A percentile compares a stretch with the other conserved stretches of the same genome.
Conservation (phyloP, 306 rosid genomes). For the Acmispon strigosus region DNA sequence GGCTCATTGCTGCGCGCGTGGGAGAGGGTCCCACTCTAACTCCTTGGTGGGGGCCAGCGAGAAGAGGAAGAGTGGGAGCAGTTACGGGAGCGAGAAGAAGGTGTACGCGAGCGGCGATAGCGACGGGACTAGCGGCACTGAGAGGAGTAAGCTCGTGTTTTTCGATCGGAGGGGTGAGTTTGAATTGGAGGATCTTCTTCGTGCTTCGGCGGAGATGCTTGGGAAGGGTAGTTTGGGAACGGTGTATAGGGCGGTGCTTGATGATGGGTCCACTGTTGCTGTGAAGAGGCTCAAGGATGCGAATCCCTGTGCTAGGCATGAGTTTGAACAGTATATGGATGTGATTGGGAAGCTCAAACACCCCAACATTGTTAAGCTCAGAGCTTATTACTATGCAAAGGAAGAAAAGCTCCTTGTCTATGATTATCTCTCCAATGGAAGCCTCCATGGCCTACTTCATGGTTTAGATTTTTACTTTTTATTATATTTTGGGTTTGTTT, state of each 20-base stretch:
- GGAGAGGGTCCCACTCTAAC: conserved; percentile 33
- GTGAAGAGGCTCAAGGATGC: conserved; percentile 91
- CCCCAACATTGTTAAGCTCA: conserved; percentile 63
- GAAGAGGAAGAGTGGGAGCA: conserved; percentile 68
- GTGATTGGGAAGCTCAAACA: conserved; percentile 82
- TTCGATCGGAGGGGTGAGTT: conserved; percentile 74
- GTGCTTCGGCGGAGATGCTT: conserved; percentile 98
- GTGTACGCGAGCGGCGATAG: conserved; percentile 79
- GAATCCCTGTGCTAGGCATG: conserved; percentile 75
- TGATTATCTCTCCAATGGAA: conserved; percentile 92
- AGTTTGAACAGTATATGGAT: conserved; percentile 97
- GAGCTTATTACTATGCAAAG: conserved; percentile 86
- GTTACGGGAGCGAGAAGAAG: conserved; percentile 75
- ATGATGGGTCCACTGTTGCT: conserved; percentile 74
- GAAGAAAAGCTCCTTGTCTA: conserved; percentile 98
- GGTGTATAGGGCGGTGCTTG: conserved; percentile 82
- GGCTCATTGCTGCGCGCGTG: conserved; percentile 73
- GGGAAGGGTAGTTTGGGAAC: conserved; percentile 98
- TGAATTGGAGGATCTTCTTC: conserved; percentile 89
- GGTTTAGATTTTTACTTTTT: too few relatives aligned
- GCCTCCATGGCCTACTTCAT: conserved; percentile 87
- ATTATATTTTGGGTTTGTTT: too few relatives aligned
- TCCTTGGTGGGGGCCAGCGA: conserved; percentile 57
- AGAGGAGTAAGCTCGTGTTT: conserved; percentile 78
- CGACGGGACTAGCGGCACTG: conserved; percentile 70